Evolutionary conservation across 2,329 filamentous ascomycete genomes (phyloP).

Genomic region (Cladophialophora exuberans): DNA sequence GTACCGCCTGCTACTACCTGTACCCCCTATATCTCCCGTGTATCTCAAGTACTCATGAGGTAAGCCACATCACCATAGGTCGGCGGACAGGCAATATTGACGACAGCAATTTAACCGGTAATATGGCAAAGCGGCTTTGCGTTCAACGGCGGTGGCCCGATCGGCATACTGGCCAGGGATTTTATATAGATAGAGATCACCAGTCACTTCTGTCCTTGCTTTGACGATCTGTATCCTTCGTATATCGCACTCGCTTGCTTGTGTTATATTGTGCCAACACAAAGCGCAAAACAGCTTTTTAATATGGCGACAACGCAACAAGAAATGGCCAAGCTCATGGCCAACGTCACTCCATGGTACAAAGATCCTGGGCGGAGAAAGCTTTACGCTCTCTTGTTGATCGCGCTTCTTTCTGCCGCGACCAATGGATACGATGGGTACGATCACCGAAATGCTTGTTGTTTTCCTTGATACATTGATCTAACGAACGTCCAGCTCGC

Average conservation of each 20-base stretch:
- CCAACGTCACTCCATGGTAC: constrained; percentile 46
- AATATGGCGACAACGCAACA: constrained; percentile 15
- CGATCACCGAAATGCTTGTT: background rate
- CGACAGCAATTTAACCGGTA: constrained; percentile 10
- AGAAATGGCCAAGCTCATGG: constrained; percentile 16
- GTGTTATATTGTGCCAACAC: background rate
- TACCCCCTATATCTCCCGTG: background rate
- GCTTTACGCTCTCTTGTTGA: constrained; percentile 56
- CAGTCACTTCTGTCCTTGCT: background rate
- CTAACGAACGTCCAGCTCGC: constrained; percentile 3
- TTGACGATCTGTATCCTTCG: background rate
- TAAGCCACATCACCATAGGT: background rate
- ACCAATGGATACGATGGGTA: constrained; percentile 25
- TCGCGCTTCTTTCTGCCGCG: constrained; percentile 62
- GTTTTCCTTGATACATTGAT: background rate
- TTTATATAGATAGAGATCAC: background rate
- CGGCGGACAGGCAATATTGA: constrained; percentile 4
- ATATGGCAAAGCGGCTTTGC: background rate
- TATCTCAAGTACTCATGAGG: constrained; percentile 2
- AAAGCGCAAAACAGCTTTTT: background rate
- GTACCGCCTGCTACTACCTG: background rate
- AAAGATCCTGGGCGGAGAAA: constrained; percentile 59
- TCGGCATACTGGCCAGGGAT: background rate
- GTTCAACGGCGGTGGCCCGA: background rate
- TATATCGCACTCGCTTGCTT: background rate